Evolutionary conservation across 2,329 filamentous ascomycete species (phyloP).

Genomic region (Didymella pomorum): DNA sequence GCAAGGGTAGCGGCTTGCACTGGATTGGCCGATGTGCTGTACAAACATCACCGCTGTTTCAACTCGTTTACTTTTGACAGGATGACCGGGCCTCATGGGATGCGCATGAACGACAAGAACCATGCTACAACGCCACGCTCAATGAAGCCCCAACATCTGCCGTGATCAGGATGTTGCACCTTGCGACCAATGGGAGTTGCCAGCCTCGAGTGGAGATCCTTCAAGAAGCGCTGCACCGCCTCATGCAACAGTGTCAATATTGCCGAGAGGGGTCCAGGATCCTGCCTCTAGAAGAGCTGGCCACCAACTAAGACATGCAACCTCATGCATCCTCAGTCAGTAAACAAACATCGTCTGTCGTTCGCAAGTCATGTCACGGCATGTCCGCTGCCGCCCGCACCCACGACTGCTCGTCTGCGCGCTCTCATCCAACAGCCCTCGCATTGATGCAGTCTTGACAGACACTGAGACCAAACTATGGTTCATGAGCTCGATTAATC

Average conservation of each 20-base stretch:
- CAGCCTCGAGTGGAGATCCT: slow-evolving; percentile 25
- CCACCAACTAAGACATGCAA: slow-evolving; percentile 27
- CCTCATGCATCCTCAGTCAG: slow-evolving; percentile 25
- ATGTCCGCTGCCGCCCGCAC: slow-evolving; percentile 30
- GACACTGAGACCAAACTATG: slow-evolving; percentile 20
- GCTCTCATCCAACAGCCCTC: slow-evolving; percentile 22
- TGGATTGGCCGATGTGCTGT: slow-evolving; percentile 25
- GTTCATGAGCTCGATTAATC: slow-evolving; percentile 16
- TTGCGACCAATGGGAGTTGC: slow-evolving; percentile 29
- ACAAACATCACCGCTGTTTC: slow-evolving; percentile 39
- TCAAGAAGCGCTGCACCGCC: slow-evolving; percentile 46
- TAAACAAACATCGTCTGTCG: slow-evolving; percentile 24
- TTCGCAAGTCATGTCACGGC: slow-evolving; percentile 31
- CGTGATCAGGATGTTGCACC: slow-evolving; percentile 13
- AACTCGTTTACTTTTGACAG: slow-evolving; percentile 34
- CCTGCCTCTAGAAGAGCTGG: slow-evolving; percentile 33
- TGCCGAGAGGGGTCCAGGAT: slow-evolving; percentile 13
- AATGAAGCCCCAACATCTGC: slow-evolving; percentile 10
- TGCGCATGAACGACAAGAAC: slow-evolving; percentile 29
- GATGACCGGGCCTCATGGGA: slow-evolving; percentile 27
- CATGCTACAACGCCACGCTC: slow-evolving; percentile 20
- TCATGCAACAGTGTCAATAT: slow-evolving; percentile 29
- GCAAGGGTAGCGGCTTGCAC: slow-evolving; percentile 19
- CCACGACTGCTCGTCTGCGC: slow-evolving; percentile 16
- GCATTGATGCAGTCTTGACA: slow-evolving; percentile 23